Evolutionary conservation across 371 early-diverging fungal species (phyloP), one percentile per base, ranked within the genome.

Genomic region (Rhizopus delemar): DNA sequence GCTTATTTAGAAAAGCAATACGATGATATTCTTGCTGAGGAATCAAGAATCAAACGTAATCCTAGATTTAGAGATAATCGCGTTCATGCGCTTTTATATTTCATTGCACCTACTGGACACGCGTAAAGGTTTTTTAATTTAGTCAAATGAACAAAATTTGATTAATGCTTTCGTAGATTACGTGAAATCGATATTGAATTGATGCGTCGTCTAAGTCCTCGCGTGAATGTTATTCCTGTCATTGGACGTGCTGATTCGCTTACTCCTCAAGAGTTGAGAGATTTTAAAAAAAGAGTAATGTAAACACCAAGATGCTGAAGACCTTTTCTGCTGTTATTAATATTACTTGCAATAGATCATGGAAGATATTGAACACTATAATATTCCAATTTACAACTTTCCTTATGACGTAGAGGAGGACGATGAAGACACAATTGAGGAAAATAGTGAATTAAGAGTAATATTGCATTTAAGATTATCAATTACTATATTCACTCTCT

Each of bases 171-270:
- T 13, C 12, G 13, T 67, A 90, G 95, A 15, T 84, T 98, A 55
- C 88, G 97, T 56, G 97, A 98, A 70, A 86, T 97, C 52, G 99
- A 98, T 73, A 96, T 98, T 69, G 97, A 98, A 73, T 84, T 97
- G 65, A 98, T 98, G 97, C 87, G 88, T 64, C 84, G 91, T 2
- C 75, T 98, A 45, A 92, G 94, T 51, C 89, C 89, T 66, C 89
- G 95, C 63, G 94, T 90, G 64, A 98, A 98, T 69, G 87, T 98
- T 36, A 96, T 97, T 63, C 97, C 97, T 29, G 92, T 97, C 13
- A 80, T 93, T 50, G 91, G 88, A 41, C 88, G 89, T 54, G 84
- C 90, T 11, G 92, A 90, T 68, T 84, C 89, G 8, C 73, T 92
- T 58, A 90, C 91, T 3, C 86, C 87, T 9, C 75, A 78, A 53